Conservation (phyloP, 2,329 filamentous ascomycete species). For the Ceratocystis eucalypticola region DNA sequence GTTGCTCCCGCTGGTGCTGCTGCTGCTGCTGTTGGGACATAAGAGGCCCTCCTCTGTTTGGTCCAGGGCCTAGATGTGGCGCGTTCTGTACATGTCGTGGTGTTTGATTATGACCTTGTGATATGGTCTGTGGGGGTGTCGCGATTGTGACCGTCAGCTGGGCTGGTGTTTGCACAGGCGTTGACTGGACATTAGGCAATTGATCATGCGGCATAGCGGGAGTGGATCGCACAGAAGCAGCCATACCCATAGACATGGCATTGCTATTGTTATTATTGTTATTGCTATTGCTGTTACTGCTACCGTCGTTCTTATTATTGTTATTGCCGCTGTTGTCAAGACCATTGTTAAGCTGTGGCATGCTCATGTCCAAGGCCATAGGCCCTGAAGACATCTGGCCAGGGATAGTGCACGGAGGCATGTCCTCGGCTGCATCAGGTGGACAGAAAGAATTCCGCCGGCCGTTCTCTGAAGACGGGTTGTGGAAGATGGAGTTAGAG, state of each 20-base stretch:
- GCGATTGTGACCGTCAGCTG: slow-evolving; percentile 25
- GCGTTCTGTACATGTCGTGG: slow-evolving; percentile 14
- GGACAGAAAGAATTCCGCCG: slow-evolving; percentile 52
- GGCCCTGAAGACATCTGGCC: slow-evolving; percentile 12
- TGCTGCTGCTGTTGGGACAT: slow-evolving; percentile 16
- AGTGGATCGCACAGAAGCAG: slow-evolving; percentile 12
- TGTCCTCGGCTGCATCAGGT: slow-evolving; percentile 34
- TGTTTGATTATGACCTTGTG: slow-evolving; percentile 12
- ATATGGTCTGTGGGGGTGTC: slow-evolving; percentile 10
- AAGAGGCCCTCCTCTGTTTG: slow-evolving; percentile 11
- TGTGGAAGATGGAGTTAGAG: slow-evolving; percentile 53
- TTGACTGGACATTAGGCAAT: slow-evolving; percentile 10
- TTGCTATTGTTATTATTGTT: not conserved
- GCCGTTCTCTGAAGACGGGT: slow-evolving; percentile 43
- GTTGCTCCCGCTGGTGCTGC: slow-evolving; percentile 13
- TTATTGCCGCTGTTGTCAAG: not conserved
- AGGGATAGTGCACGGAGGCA: slow-evolving; percentile 15
- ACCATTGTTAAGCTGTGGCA: slow-evolving; percentile 1
- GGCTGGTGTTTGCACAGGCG: slow-evolving; percentile 17
- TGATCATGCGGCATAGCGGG: slow-evolving; percentile 12
- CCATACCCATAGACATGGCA: slow-evolving; percentile 5
- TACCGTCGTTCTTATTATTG: not conserved
- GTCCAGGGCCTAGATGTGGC: slow-evolving; percentile 2
- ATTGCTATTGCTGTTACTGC: not conserved
- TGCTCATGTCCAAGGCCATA: slow-evolving; percentile 19